phyloP scores from a whole-genome alignment of 495 filamentous ascomycete species.

The Acidomyces sp. region DNA sequence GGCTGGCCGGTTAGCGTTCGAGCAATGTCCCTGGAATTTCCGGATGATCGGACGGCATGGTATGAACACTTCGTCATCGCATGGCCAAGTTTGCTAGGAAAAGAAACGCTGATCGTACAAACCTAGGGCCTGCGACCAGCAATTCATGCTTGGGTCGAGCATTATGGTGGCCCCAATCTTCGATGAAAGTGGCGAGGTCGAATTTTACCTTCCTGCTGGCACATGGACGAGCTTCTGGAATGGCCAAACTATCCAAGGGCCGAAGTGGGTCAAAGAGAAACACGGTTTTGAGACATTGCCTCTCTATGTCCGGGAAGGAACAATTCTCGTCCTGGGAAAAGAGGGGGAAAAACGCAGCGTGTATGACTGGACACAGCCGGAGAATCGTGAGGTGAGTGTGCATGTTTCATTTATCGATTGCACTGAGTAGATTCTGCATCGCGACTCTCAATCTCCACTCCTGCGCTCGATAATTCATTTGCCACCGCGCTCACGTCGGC shows the following conservation, averaged over 20 bases:
- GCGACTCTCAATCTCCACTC: too few relatives aligned
- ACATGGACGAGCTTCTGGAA: constrained; percentile 66
- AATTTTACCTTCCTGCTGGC: constrained; percentile 71
- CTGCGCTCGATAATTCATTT: too few relatives aligned
- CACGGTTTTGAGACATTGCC: constrained; percentile 20
- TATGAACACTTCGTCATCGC: too few relatives aligned
- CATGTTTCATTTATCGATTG: too few relatives aligned
- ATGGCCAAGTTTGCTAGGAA: too few relatives aligned
- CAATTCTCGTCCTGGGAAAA: constrained; percentile 21
- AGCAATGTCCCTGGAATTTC: constrained; percentile 25
- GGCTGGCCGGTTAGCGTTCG: constrained; percentile 26
- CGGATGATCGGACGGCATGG: constrained; percentile 24
- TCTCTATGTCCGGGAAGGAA: constrained; percentile 21
- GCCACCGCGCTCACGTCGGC: too few relatives aligned
- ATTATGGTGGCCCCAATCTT: constrained; percentile 26
- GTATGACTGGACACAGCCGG: constrained; percentile 7
- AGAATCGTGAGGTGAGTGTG: constrained; percentile 4
- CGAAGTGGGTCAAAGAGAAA: constrained; percentile 21
- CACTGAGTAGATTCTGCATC: too few relatives aligned
- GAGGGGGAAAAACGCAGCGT: constrained; percentile 7
- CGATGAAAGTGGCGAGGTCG: constrained; percentile 35
- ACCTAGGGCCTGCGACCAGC: constrained; percentile 20
- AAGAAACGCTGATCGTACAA: too few relatives aligned
- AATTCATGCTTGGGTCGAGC: constrained; percentile 25
- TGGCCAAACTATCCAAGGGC: constrained; percentile 42